These are phyloP conservation scores for Cryphonectria japonica DNA, from an alignment of 2,329 filamentous ascomycete species.

Conservation along the genomic window DNA sequence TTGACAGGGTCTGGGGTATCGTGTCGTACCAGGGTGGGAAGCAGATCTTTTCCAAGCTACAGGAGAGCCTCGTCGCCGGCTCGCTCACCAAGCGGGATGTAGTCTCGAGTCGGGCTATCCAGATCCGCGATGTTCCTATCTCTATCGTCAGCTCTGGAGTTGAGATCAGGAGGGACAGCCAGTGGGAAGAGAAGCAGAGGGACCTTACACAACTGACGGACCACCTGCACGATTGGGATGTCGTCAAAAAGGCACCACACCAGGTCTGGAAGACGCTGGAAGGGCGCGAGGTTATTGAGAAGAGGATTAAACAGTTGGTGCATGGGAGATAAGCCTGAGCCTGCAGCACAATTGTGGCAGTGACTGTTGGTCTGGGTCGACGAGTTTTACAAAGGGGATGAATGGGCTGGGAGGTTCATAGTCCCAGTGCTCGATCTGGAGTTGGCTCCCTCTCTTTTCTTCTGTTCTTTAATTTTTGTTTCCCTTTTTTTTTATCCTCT, in stretches of 20 bases:
- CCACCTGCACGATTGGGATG: conserved; percentile 81
- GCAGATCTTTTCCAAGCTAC: conserved; percentile 85
- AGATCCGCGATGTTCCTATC: conserved; percentile 74
- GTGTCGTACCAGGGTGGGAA: conserved; percentile 80
- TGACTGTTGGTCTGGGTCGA: not conserved
- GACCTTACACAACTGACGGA: conserved; percentile 81
- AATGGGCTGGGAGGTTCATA: not conserved
- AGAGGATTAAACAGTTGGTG: conserved; percentile 73
- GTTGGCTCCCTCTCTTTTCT: not conserved
- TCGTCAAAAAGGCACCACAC: conserved; percentile 82
- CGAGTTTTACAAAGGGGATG: not conserved
- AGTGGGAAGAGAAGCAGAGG: conserved; percentile 84
- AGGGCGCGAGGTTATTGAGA: conserved; percentile 77
- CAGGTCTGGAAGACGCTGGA: conserved; percentile 80
- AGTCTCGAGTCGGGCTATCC: conserved; percentile 75
- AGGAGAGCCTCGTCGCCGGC: conserved; percentile 87
- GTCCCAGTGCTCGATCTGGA: not conserved
- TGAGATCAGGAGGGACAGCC: conserved; percentile 64
- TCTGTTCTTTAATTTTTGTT: too few species aligned
- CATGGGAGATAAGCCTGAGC: conserved; percentile 30
- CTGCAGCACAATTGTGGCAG: not conserved
- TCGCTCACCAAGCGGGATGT: conserved; percentile 86
- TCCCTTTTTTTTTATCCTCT: not conserved
- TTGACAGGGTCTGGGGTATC: conserved; percentile 84
- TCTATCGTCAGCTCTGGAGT: conserved; percentile 82